phyloP scores from a whole-genome alignment of 129 eudicot genomes.

The Cynara cardunculus region DNA sequence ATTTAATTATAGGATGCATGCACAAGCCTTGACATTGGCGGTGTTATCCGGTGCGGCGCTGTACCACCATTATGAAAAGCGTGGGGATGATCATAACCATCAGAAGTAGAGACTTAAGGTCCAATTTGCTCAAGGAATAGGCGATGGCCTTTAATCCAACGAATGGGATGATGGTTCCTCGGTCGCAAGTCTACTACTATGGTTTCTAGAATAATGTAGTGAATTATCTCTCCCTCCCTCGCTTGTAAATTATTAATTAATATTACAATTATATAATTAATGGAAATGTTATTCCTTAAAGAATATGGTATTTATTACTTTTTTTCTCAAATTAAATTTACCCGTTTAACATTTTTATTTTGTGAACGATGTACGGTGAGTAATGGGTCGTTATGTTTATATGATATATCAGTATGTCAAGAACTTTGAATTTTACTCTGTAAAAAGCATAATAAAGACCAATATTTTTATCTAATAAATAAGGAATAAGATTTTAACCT shows the following conservation, averaged over 20 bases:
- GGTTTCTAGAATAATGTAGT: slow-evolving; percentile 12
- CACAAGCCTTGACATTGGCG: slow-evolving; percentile 80
- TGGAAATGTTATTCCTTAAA: not conserved
- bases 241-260: slow-evolving; percentile 2
- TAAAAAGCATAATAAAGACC: too few species aligned
- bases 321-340: not conserved
- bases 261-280: not conserved
- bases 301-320: not conserved
- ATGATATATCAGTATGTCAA: too few species aligned
- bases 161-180: not conserved
- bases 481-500: too few species aligned
- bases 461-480: too few species aligned
- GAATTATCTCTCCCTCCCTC: not conserved
- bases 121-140: not conserved
- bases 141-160: slow-evolving; percentile 11
- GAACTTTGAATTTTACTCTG: too few species aligned
- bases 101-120: slow-evolving; percentile 13
- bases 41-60: slow-evolving; percentile 90
- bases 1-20: slow-evolving; percentile 68
- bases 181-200: slow-evolving; percentile 1
- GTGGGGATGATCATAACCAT: slow-evolving; percentile 19
- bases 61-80: slow-evolving; percentile 67
- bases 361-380: not conserved
- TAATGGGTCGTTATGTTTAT: too few species aligned
- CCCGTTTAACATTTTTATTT: not conserved